A percentile compares a stretch with the other conserved stretches of the same genome.
Conservation (phyloP, 1,139 yeast species). For the Pichia sp. region DNA sequence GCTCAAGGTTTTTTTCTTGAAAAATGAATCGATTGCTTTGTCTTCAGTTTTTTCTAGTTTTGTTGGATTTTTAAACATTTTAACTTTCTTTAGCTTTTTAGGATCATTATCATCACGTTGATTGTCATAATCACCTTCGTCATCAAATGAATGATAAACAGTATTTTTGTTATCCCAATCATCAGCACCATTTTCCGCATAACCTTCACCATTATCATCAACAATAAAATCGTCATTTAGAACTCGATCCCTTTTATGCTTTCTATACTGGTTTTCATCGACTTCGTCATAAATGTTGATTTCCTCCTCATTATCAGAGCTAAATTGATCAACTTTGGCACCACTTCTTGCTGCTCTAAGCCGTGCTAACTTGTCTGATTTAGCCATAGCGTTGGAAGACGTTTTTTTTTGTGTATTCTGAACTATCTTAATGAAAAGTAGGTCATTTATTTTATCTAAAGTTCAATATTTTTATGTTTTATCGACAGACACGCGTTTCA, state of each 20-base stretch:
- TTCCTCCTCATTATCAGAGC: slow-evolving; percentile 33
- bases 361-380: slow-evolving; percentile 33
- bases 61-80: slow-evolving; percentile 35
- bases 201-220: slow-evolving; percentile 86
- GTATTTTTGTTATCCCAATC: slow-evolving; percentile 67
- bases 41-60: slow-evolving; percentile 38
- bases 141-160: slow-evolving; percentile 29
- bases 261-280: slow-evolving; percentile 71
- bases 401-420: not conserved
- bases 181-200: slow-evolving; percentile 86
- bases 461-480: no score
- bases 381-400: slow-evolving; percentile 12
- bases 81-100: slow-evolving; percentile 33
- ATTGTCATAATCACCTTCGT: not conserved
- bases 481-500: no score
- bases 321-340: slow-evolving; percentile 25
- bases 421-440: not conserved
- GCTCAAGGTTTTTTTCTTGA: slow-evolving; percentile 31
- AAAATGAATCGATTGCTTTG: slow-evolving; percentile 49
- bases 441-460: not conserved
- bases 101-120: slow-evolving; percentile 9
- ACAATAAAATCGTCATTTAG: slow-evolving; percentile 90
- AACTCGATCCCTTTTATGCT: slow-evolving; percentile 71
- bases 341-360: slow-evolving; percentile 39
- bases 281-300: slow-evolving; percentile 75